Percentiles rank a stretch among this genome's conserved stretches.
Evolutionary conservation across 768 basidiomycete genomes (phyloP).

Genomic region (Lactifluus hygrophoroides): DNA sequence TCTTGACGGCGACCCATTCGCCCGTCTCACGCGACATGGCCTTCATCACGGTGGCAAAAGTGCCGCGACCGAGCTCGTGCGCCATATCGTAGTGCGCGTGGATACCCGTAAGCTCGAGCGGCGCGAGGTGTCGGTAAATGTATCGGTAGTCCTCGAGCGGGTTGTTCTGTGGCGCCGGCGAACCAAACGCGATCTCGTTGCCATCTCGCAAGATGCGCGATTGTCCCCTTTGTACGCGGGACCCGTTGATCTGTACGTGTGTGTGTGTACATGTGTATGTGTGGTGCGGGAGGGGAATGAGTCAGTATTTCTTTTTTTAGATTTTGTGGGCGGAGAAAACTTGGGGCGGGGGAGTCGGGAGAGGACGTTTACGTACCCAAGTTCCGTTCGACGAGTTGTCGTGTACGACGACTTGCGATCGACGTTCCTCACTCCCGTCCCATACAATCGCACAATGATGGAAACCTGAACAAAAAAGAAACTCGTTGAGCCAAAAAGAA

Average conservation of each 20-base stretch:
- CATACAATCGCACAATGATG: constrained; percentile 49
- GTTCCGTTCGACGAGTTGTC: constrained; percentile 71
- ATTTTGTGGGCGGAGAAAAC: no score
- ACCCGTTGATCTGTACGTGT: constrained; percentile 50
- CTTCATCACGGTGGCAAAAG: constrained; percentile 86
- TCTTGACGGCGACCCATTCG: constrained; percentile 78
- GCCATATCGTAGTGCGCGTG: constrained; percentile 60
- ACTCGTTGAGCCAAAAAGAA: constrained; percentile 2
- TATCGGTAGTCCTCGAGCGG: constrained; percentile 69
- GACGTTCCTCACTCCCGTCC: constrained; percentile 42
- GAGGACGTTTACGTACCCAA: constrained; percentile 37
- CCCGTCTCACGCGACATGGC: constrained; percentile 67
- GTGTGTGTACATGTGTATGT: not conserved
- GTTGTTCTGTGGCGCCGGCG: constrained; percentile 36
- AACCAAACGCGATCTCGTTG: constrained; percentile 83
- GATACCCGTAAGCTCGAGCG: constrained; percentile 43
- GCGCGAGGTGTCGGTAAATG: constrained; percentile 59
- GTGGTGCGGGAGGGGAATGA: no score
- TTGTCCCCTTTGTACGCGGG: constrained; percentile 49
- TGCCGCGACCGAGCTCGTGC: constrained; percentile 76
- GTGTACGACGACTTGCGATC: constrained; percentile 38
- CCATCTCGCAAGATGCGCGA: constrained; percentile 61
- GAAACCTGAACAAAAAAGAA: constrained; percentile 32
- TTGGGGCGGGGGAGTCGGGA: not conserved
- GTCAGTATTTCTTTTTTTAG: no score